phyloP scores from a whole-genome alignment of 768 basidiomycete genomes.

The Cystobasidium onofrii region DNA sequence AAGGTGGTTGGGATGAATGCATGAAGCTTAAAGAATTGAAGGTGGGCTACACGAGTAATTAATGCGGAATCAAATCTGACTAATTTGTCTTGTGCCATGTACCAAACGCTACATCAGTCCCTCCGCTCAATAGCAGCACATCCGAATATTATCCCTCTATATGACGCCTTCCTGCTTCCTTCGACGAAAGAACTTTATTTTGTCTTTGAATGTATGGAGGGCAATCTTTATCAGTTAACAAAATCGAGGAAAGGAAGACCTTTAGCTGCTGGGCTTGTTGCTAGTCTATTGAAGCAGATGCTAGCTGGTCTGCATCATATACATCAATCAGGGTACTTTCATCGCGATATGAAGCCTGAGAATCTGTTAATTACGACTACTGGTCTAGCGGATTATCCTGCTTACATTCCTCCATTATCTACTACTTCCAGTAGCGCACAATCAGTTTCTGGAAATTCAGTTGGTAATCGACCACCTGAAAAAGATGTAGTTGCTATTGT shows the following conservation, averaged over 20 bases:
- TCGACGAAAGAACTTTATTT: slow-evolving; percentile 94
- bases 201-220: slow-evolving; percentile 99
- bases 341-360: slow-evolving; percentile 99
- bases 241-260: slow-evolving; percentile 90
- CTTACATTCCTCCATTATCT: slow-evolving; percentile 46
- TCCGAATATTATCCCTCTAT: slow-evolving; percentile 94
- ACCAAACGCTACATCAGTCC: slow-evolving; percentile 67
- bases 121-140: slow-evolving; percentile 88
- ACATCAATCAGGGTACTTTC: slow-evolving; percentile 86
- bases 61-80: too few species aligned
- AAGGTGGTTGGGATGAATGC: slow-evolving; percentile 97
- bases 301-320: slow-evolving; percentile 84
- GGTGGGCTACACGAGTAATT: too few species aligned
- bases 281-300: slow-evolving; percentile 88
- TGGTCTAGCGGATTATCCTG: slow-evolving; percentile 81
- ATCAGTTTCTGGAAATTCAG: background rate
- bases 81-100: too few species aligned
- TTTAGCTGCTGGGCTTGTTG: slow-evolving; percentile 91
- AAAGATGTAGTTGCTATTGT: slow-evolving; percentile 93
- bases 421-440: background rate
- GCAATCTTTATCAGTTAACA: slow-evolving; percentile 97
- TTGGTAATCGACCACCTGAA: slow-evolving; percentile 53
- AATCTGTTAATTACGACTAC: slow-evolving; percentile 97
- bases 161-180: slow-evolving; percentile 98
- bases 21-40: slow-evolving; percentile 89